A percentile compares a stretch with the other conserved stretches of the same genome.
These are phyloP conservation scores for Aspergillus nomiae DNA, from an alignment of 2,329 filamentous ascomycete genomes.

Conservation along the genomic window DNA sequence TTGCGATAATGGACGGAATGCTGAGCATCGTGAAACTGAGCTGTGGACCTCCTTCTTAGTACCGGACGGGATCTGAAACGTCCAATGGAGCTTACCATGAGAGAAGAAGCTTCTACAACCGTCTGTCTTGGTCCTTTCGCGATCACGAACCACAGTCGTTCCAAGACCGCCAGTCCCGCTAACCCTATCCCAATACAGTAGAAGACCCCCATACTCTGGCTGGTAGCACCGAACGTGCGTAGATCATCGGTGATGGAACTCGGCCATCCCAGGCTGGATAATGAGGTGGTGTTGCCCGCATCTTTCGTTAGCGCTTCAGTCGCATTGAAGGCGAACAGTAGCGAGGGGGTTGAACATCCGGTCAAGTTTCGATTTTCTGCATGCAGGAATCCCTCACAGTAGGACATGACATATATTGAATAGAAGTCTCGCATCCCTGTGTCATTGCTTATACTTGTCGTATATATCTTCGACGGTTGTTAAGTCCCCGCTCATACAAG, in stretches of 20 bases:
- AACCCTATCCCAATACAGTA: slow-evolving; percentile 61
- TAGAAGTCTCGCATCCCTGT: slow-evolving; percentile 64
- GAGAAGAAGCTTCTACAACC: slow-evolving; percentile 53
- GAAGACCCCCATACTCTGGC: slow-evolving; percentile 58
- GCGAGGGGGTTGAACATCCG: slow-evolving; percentile 55
- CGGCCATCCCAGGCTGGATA: slow-evolving; percentile 60
- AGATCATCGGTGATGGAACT: slow-evolving; percentile 57
- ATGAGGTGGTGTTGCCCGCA: slow-evolving; percentile 51
- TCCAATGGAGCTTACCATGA: slow-evolving; percentile 37
- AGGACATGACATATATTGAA: slow-evolving; percentile 61
- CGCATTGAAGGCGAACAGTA: slow-evolving; percentile 61
- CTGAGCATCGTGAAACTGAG: slow-evolving; percentile 63
- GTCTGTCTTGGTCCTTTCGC: slow-evolving; percentile 48
- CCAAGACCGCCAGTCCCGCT: slow-evolving; percentile 53
- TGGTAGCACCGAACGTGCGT: slow-evolving; percentile 51
- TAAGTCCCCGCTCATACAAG: background rate
- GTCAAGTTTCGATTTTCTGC: slow-evolving; percentile 53
- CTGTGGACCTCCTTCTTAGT: slow-evolving; percentile 23
- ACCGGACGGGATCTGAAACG: background rate
- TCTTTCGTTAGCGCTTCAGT: slow-evolving; percentile 51
- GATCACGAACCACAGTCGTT: slow-evolving; percentile 50
- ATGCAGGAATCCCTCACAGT: slow-evolving; percentile 54
- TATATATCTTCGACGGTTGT: slow-evolving; percentile 43
- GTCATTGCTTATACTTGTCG: slow-evolving; percentile 42
- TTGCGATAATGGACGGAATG: slow-evolving; percentile 73